Percentiles rank a stretch among this genome's conserved stretches.
Conservation (phyloP, 352 stramenopile species). For the Phytophthora meadii region DNA sequence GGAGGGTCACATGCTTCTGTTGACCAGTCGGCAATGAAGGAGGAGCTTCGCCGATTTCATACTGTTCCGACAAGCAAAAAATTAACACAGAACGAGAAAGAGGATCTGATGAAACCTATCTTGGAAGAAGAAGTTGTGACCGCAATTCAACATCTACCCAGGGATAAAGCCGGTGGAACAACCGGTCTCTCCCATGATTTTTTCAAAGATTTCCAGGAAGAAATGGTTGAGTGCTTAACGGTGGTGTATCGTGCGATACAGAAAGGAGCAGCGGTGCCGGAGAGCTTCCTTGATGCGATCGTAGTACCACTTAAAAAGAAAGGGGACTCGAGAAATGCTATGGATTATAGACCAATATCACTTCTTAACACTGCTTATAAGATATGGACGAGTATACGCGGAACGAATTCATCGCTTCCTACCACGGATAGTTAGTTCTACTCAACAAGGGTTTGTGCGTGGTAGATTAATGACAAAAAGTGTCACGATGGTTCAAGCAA, state of each 20-base stretch:
- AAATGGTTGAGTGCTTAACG: neutral
- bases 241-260: neutral
- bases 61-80: neutral
- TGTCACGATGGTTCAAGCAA: neutral
- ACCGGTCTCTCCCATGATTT: conserved; percentile 1
- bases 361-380: neutral
- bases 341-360: neutral
- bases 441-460: neutral
- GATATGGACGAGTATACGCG: neutral
- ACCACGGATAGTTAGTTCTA: neutral
- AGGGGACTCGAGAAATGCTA: neutral
- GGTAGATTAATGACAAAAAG: neutral
- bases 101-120: neutral
- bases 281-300: neutral
- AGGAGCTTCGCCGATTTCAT: neutral
- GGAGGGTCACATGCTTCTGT: conserved; percentile 1
- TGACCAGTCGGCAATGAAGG: neutral
- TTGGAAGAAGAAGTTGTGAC: neutral
- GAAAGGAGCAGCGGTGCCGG: neutral
- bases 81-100: neutral
- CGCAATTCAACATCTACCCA: neutral
- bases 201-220: no score
- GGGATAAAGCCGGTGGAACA: neutral
- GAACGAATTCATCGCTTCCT: neutral
- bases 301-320: neutral